Conservation (phyloP, 2,329 filamentous ascomycete species). For the Calonectria crousiana region DNA sequence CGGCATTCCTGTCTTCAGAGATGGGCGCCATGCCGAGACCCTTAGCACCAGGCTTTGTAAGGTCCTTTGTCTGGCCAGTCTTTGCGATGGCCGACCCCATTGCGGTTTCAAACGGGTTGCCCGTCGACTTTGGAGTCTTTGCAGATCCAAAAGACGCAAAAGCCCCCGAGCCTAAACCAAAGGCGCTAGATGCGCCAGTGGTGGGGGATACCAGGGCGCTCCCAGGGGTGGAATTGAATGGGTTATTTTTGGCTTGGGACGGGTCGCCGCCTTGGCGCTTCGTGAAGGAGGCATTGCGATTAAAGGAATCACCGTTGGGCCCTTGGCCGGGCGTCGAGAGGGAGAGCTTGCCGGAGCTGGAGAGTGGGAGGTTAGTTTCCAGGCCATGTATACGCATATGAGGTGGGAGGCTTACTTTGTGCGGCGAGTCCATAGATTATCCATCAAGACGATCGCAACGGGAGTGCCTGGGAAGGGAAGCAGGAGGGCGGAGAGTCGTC, state of each 20-base stretch:
- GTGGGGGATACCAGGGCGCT: conserved; percentile 56
- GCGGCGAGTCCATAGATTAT: conserved; percentile 83
- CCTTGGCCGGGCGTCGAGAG: conserved; percentile 79
- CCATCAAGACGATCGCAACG: conserved; percentile 62
- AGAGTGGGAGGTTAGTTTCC: conserved; percentile 30
- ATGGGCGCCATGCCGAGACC: conserved; percentile 58
- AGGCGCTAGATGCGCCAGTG: conserved; percentile 84
- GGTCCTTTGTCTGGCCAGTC: conserved; percentile 48
- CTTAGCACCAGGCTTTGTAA: conserved; percentile 45
- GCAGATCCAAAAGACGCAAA: conserved; percentile 88
- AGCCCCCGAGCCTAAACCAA: conserved; percentile 92
- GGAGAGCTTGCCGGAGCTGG: conserved; percentile 89
- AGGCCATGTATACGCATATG: conserved; percentile 1
- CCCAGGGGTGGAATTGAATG: conserved; percentile 81
- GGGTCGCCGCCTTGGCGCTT: conserved; percentile 80
- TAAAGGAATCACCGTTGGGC: conserved; percentile 65
- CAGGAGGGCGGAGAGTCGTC: conserved; percentile 41
- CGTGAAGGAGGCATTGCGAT: conserved; percentile 73
- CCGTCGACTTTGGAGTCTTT: conserved; percentile 89
- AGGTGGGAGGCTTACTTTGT: conserved; percentile 73
- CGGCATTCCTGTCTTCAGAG: conserved; percentile 52
- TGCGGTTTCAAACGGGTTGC: conserved; percentile 82
- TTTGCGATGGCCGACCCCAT: conserved; percentile 61
- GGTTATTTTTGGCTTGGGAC: conserved; percentile 82
- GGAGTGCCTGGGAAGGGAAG: conserved; percentile 36